These are phyloP conservation scores for Termitomyces sp. DNA, from an alignment of 768 basidiomycete species.

Conservation along the genomic window DNA sequence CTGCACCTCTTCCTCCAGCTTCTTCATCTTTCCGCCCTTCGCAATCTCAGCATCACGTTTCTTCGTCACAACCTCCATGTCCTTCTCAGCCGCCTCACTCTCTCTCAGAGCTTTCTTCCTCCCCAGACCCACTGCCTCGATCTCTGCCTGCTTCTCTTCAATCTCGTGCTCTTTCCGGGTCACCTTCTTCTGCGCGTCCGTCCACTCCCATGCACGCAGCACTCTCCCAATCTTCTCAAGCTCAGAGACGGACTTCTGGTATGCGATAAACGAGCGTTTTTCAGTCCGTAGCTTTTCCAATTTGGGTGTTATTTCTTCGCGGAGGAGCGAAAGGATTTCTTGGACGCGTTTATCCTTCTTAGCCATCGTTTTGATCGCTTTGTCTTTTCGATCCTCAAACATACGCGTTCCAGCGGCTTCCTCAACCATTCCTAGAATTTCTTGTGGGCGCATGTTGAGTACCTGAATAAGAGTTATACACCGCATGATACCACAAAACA, in stretches of 20 bases:
- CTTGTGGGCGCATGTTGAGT: constrained; percentile 96
- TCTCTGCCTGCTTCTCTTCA: constrained; percentile 40
- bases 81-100: constrained; percentile 59
- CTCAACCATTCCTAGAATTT: constrained; percentile 97
- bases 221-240: constrained; percentile 80
- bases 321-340: constrained; percentile 74
- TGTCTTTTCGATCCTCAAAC: constrained; percentile 98
- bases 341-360: constrained; percentile 97
- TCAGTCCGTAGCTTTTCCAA: constrained; percentile 85
- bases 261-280: constrained; percentile 84
- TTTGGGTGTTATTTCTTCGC: constrained; percentile 92
- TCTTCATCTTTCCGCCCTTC: constrained; percentile 90
- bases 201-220: constrained; percentile 88
- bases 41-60: constrained; percentile 82
- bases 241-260: constrained; percentile 84
- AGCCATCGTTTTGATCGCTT: constrained; percentile 90
- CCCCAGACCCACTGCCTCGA: constrained; percentile 36
- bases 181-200: constrained; percentile 47
- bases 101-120: constrained; percentile 50
- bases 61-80: constrained; percentile 58
- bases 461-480: constrained; percentile 36
- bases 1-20: constrained; percentile 74
- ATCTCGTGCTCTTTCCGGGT: constrained; percentile 53
- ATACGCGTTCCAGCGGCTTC: constrained; percentile 98
- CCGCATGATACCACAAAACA: neutral